phyloP scores from a whole-genome alignment of 257 asterid genomes.

The Salvia splendens region DNA sequence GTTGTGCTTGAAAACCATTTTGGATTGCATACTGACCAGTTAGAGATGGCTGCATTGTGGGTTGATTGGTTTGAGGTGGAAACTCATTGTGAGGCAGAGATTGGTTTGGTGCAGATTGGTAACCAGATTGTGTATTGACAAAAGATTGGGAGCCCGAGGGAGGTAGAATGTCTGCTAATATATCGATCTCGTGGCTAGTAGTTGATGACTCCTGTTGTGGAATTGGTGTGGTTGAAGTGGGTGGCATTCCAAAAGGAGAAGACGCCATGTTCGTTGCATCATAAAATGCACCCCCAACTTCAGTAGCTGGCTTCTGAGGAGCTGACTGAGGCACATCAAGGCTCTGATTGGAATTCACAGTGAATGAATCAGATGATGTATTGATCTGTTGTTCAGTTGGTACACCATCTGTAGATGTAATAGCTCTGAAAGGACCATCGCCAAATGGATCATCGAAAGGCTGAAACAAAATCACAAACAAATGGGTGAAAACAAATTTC shows the following conservation, averaged over 20 bases:
- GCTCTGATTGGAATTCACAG: slow-evolving; percentile 43
- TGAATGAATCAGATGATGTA: slow-evolving; percentile 45
- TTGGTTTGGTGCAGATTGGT: slow-evolving; percentile 44
- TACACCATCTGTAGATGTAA: slow-evolving; percentile 46
- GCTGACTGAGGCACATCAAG: slow-evolving; percentile 41
- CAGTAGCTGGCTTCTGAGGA: slow-evolving; percentile 46
- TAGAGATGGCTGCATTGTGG: slow-evolving; percentile 38
- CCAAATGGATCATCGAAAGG: slow-evolving; percentile 94
- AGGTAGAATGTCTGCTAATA: slow-evolving; percentile 94
- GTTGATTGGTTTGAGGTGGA: slow-evolving; percentile 48
- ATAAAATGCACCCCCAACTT: slow-evolving; percentile 42
- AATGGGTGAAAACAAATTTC: not conserved
- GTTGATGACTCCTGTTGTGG: slow-evolving; percentile 53
- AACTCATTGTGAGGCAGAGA: slow-evolving; percentile 39
- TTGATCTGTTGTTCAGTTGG: slow-evolving; percentile 46
- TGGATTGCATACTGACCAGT: slow-evolving; percentile 40
- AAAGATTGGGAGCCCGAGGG: slow-evolving; percentile 54
- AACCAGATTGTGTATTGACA: slow-evolving; percentile 42
- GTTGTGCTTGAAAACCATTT: slow-evolving; percentile 43
- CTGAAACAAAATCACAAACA: slow-evolving; percentile 44
- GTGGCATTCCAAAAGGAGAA: slow-evolving; percentile 41
- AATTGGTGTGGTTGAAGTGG: slow-evolving; percentile 46
- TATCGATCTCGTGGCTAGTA: slow-evolving; percentile 57
- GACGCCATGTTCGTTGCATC: slow-evolving; percentile 42
- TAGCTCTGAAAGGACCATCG: slow-evolving; percentile 87